A percentile compares a stretch with the other conserved stretches of the same genome.
These are phyloP conservation scores for Calonectria fujianensis DNA, from an alignment of 2,329 filamentous ascomycete genomes.

Conservation along the genomic window DNA sequence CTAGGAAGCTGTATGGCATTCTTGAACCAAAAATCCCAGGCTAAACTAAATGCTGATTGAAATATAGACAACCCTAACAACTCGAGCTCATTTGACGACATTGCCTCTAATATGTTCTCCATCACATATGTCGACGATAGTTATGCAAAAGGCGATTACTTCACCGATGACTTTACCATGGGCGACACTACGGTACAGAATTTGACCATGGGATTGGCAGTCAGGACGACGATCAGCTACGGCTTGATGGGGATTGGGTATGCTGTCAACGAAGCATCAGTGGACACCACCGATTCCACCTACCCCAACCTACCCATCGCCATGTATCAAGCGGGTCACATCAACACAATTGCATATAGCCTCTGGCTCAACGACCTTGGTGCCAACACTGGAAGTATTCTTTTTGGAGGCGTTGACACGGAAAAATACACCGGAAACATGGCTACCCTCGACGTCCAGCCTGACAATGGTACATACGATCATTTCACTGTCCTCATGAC, in stretches of 20 bases:
- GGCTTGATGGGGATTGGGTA: conserved; percentile 79
- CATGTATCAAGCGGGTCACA: conserved; percentile 77
- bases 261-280: conserved; percentile 69
- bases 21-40: neutral
- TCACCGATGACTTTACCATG: conserved; percentile 74
- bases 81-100: conserved; percentile 68
- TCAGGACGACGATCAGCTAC: conserved; percentile 71
- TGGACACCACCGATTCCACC: conserved; percentile 53
- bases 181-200: conserved; percentile 71
- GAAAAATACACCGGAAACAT: conserved; percentile 82
- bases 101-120: conserved; percentile 68
- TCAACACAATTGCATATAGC: conserved; percentile 81
- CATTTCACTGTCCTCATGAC: conserved; percentile 71
- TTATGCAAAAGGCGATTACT: conserved; percentile 74
- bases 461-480: conserved; percentile 62
- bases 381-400: conserved; percentile 79
- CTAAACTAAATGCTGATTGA: conserved; percentile 48
- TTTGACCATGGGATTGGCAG: conserved; percentile 76
- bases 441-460: conserved; percentile 74
- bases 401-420: conserved; percentile 89
- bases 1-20: conserved; percentile 68
- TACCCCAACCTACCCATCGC: conserved; percentile 79
- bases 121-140: conserved; percentile 79
- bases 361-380: conserved; percentile 79
- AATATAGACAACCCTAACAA: conserved; percentile 65